Percentiles rank a stretch among this genome's conserved stretches.
These are phyloP conservation scores for Setomelanomma holmii DNA, from an alignment of 2,329 filamentous ascomycete genomes.

Conservation along the genomic window DNA sequence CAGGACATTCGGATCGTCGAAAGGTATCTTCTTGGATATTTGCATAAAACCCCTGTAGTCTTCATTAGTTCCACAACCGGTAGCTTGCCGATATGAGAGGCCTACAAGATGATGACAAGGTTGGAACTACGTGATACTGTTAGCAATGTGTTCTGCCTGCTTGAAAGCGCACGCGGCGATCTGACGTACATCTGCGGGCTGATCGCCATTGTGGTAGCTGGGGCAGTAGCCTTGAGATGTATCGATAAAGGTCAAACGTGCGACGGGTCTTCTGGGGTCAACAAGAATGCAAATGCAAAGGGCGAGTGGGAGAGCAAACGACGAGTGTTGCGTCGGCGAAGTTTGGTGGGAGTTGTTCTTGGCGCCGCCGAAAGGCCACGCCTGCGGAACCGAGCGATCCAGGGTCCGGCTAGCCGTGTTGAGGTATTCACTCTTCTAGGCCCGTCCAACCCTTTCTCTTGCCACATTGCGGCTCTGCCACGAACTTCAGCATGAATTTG, in stretches of 20 bases:
- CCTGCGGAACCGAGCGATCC: conserved; percentile 13
- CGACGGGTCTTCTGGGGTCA: not conserved
- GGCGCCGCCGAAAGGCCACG: conserved; percentile 38
- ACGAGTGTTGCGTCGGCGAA: conserved; percentile 18
- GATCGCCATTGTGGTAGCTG: conserved; percentile 42
- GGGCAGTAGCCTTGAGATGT: not conserved
- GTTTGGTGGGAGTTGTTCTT: conserved; percentile 31
- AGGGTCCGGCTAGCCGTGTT: conserved; percentile 26
- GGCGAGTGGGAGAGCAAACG: not conserved
- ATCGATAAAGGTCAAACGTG: not conserved
- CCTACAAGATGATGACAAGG: conserved; percentile 50
- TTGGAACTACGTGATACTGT: conserved; percentile 39
- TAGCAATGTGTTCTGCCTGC: conserved; percentile 28
- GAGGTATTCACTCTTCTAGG: conserved; percentile 21
- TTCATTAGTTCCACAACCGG: conserved; percentile 10
- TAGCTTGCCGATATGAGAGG: not conserved
- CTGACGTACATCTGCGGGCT: conserved; percentile 46
- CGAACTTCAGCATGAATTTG: not conserved
- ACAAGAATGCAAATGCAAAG: not conserved
- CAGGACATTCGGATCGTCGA: conserved; percentile 82
- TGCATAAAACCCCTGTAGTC: conserved; percentile 80
- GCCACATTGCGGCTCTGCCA: conserved; percentile 21
- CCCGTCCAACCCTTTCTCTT: conserved; percentile 35
- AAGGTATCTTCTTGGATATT: conserved; percentile 92
- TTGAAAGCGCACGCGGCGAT: not conserved